A percentile compares a stretch with the other conserved stretches of the same genome.
Evolutionary conservation across 176 grass and related monocot genomes (phyloP).

Genomic region (Avena eriantha): DNA sequence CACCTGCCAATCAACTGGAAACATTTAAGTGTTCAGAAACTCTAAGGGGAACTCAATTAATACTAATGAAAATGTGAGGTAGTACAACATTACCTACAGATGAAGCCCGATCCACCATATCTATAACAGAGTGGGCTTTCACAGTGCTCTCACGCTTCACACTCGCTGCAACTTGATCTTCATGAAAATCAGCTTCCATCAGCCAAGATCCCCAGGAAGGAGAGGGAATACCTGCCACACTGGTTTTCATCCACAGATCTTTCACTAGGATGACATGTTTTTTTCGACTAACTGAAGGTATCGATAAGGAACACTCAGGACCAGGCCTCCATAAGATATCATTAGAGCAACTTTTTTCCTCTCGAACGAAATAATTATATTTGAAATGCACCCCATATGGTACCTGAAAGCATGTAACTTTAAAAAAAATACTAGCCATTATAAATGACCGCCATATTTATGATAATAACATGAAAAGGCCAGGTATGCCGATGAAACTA

Average conservation of each 20-base stretch:
- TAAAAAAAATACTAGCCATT: neutral
- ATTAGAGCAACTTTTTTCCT: conserved; percentile 53
- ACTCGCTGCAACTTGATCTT: conserved; percentile 40
- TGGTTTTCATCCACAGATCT: conserved; percentile 82
- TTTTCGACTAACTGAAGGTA: conserved; percentile 68
- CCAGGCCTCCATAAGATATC: conserved; percentile 81
- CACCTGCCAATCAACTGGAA: conserved; percentile 93
- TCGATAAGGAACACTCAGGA: conserved; percentile 75
- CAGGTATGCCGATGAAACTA: conserved; percentile 19
- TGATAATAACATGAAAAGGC: conserved; percentile 30
- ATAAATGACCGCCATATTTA: conserved; percentile 11
- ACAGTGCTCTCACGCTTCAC: conserved; percentile 33
- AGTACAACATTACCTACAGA: conserved; percentile 69
- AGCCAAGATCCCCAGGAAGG: conserved; percentile 92
- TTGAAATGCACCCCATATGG: conserved; percentile 89
- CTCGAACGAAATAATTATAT: conserved; percentile 95
- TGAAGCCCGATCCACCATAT: conserved; percentile 30
- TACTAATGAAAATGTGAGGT: conserved; percentile 26
- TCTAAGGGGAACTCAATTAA: conserved; percentile 43
- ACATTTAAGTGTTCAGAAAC: conserved; percentile 92
- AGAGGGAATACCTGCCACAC: conserved; percentile 49
- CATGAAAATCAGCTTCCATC: conserved; percentile 51
- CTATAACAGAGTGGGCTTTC: conserved; percentile 40
- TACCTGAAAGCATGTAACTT: conserved; percentile 63
- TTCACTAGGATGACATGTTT: conserved; percentile 70